phyloP scores from a whole-genome alignment of 2,329 filamentous ascomycete species.

The Fusarium torulosum region DNA sequence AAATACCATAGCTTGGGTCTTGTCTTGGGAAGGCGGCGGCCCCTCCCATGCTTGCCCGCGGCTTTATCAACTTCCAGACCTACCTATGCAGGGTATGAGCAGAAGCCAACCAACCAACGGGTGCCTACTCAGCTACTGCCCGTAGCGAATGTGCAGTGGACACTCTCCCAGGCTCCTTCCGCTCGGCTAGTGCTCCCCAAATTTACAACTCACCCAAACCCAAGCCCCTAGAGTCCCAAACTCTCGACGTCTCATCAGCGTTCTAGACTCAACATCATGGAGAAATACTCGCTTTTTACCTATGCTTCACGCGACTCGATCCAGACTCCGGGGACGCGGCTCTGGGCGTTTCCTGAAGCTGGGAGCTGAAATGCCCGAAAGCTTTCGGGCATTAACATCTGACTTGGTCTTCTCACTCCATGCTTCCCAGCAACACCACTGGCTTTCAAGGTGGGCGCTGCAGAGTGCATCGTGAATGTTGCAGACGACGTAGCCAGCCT shows the following conservation, averaged over 20 bases:
- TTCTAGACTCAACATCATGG: conserved; percentile 42
- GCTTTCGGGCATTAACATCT: conserved; percentile 5
- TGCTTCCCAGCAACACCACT: too few species aligned
- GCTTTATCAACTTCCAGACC: too few species aligned
- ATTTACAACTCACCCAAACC: neutral
- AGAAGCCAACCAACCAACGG: conserved; percentile 8
- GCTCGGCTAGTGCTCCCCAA: too few species aligned
- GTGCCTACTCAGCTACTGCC: too few species aligned
- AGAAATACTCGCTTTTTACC: conserved; percentile 6
- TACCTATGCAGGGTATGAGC: conserved; percentile 13
- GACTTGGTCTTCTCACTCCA: too few species aligned
- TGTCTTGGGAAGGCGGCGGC: conserved; percentile 23
- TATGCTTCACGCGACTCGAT: conserved; percentile 14
- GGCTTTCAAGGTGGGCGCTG: conserved; percentile 3
- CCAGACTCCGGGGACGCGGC: conserved; percentile 19
- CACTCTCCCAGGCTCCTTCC: neutral
- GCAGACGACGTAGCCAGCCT: neutral
- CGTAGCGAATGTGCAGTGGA: neutral
- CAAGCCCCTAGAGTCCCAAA: neutral
- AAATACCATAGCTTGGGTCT: conserved; percentile 25
- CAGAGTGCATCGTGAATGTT: neutral
- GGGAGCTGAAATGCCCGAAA: conserved; percentile 16
- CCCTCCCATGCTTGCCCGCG: conserved; percentile 23
- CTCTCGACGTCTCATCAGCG: conserved; percentile 11
- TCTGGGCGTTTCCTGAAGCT: neutral